phyloP scores from a whole-genome alignment of 345 rosid genomes.

The Hypericum androsaemum region DNA sequence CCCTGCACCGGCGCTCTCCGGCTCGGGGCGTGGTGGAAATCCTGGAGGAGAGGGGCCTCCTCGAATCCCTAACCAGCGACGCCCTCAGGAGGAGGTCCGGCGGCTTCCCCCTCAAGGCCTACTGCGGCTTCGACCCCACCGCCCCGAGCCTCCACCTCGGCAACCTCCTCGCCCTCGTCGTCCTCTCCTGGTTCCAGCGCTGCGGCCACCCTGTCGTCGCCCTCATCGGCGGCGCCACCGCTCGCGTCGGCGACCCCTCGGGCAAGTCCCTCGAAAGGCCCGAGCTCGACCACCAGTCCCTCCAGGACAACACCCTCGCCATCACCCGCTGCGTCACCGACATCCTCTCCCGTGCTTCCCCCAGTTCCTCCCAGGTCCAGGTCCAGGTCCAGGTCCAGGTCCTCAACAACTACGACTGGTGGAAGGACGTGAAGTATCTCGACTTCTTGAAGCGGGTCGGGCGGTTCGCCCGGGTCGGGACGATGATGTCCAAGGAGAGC shows the following conservation, averaged over 20 bases:
- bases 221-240: slow-evolving; percentile 91
- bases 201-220: slow-evolving; percentile 87
- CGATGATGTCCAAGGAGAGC: slow-evolving; percentile 84
- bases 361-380: slow-evolving; percentile 2
- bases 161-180: slow-evolving; percentile 80
- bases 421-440: slow-evolving; percentile 72
- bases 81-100: slow-evolving; percentile 60
- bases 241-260: slow-evolving; percentile 87
- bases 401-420: slow-evolving; percentile 89
- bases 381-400: no score
- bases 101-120: slow-evolving; percentile 41
- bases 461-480: slow-evolving; percentile 70
- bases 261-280: slow-evolving; percentile 91
- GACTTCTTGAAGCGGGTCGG: slow-evolving; percentile 81
- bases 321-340: slow-evolving; percentile 36
- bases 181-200: slow-evolving; percentile 87
- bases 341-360: slow-evolving; percentile 23
- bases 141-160: slow-evolving; percentile 92
- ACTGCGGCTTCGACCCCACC: slow-evolving; percentile 96
- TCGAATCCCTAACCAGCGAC: slow-evolving; percentile 72
- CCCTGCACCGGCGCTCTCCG: slow-evolving; percentile 3
- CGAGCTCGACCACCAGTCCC: slow-evolving; percentile 46
- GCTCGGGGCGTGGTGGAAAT: slow-evolving; percentile 42
- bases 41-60: slow-evolving; percentile 71
- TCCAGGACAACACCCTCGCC: slow-evolving; percentile 52